Evolutionary conservation across 1,139 yeast genomes (phyloP), one percentile per base, ranked within the genome.

Genomic region (Suhomyces kunorum): DNA sequence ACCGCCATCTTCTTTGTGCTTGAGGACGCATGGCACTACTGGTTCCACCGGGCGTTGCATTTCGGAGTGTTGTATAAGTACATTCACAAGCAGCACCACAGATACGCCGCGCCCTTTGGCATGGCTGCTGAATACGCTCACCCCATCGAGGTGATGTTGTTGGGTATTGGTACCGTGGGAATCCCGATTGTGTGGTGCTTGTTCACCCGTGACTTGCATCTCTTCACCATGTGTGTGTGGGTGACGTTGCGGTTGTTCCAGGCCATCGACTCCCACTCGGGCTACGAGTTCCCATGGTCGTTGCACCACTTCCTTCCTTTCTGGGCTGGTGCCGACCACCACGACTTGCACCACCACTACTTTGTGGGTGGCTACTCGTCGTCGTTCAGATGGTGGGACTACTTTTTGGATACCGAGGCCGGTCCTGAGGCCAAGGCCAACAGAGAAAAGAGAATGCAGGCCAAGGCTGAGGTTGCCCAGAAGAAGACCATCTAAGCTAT

Each of bases 271-370:
- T 63, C 76, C 8, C 77, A 71, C 47, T 69, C 75, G 3, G 77
- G 77, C 16, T 71, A 71, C 49, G 76, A 71, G 43, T 71, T 71
- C 58, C 77, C 77, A 11, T 69, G 73, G 74, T 70, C 76, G 6
- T 68, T 71, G 49, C 73, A 71, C 51, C 59, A 68, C 48, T 51
- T 71, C 51, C 43, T 71, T 38, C 76, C 76, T 25, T 69, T 71
- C 56, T 71, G 77, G 77, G 77, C 77, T 5, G 77, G 77, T 31
- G 76, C 76, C 13, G 76, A 70, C 38, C 77, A 71, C 53, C 77
- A 71, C 46, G 77, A 71, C 50, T 72, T 67, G 48, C 77, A 71
- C 48, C 76, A 71, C 49, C 76, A 68, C 50, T 67, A 61, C 51
- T 71, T 71, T 44, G 69, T 71, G 41, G 77, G 77, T 17, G 66